Evolutionary conservation across 1,284 basidiomycete genomes (phyloP).

Genomic region (Apiotrichum akiyoshidainum): DNA sequence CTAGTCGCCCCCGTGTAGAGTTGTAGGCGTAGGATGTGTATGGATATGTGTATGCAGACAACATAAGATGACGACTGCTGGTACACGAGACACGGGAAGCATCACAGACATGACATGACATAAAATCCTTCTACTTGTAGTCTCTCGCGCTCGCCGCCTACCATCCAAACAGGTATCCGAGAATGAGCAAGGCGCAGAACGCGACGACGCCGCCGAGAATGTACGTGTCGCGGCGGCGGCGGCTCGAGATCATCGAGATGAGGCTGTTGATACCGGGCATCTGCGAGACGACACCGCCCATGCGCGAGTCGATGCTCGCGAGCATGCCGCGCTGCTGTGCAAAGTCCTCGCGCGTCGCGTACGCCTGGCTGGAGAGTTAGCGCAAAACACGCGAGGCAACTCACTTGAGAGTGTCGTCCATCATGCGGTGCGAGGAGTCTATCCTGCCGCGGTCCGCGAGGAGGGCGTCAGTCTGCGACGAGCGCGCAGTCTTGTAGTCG

Average conservation of each 20-base stretch:
- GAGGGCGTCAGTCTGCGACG: conserved; percentile 78
- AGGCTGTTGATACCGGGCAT: conserved; percentile 92
- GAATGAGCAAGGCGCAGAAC: conserved; percentile 71
- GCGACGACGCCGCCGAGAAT: conserved; percentile 85
- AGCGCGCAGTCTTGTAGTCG: conserved; percentile 66
- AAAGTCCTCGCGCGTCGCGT: conserved; percentile 94
- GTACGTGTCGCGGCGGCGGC: conserved; percentile 82
- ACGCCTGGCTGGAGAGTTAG: conserved; percentile 72
- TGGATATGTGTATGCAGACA: conserved; percentile 5
- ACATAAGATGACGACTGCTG: background rate
- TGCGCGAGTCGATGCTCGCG: conserved; percentile 72
- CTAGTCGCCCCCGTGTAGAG: conserved; percentile 41
- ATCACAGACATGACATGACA: background rate
- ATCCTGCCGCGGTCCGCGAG: conserved; percentile 83
- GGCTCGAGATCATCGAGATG: conserved; percentile 84
- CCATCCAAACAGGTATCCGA: conserved; percentile 70
- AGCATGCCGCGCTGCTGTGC: conserved; percentile 74
- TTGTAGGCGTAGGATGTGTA: conserved; percentile 7
- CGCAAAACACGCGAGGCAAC: conserved; percentile 35
- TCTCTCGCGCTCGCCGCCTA: conserved; percentile 4
- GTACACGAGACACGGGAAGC: no score
- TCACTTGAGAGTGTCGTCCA: conserved; percentile 85
- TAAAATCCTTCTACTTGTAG: background rate
- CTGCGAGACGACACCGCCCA: conserved; percentile 74
- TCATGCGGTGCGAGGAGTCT: conserved; percentile 90